Base-by-base conservation (phyloP, 2,329 filamentous ascomycete genomes). In the Colletotrichum aenigma region DNA sequence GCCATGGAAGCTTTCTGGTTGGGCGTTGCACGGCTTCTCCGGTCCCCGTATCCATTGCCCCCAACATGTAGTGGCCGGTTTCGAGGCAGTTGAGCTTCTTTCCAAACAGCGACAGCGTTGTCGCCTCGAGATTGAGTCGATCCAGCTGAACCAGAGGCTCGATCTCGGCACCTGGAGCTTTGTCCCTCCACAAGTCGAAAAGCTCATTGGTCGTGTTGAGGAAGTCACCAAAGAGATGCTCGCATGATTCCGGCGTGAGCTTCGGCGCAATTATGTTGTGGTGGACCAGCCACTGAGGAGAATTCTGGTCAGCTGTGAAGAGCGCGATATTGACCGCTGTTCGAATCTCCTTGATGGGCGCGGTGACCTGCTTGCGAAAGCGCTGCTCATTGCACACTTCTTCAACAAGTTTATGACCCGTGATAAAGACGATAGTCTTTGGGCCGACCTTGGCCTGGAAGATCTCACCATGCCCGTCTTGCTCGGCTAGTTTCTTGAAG, bases 1-100 rank as follows among this genome's bases (percentile, higher is more conserved):
- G 26, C 26, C 26, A 92, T 78, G 16, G 91, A 24, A 7, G 87
- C 89, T 4, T 56, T 8, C 91, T 84, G 4, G 84, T 89, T 0
- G 90, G 88, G 0, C 91, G 88, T 81, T 87, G 88, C 77, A 92
- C 87, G 4, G 90, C 88, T 79, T 92, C 91, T 0, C 86, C 86
- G 0, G 90, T 28, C 26, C 26, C 26, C 26, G 26, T 26, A 26
- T 26, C 26, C 26, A 28, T 28, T 2, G 6, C 26, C 26, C 6
- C 6, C 26, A 28, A 2, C 26, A 28, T 28, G 26, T 6, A 7
- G 26, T 28, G 26, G 26, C 26, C 26, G 26, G 26, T 26, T 26
- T 26, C 26, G 26, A 28, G 6, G 6, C 26, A 6, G 6, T 28
- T 7, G 28, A 90, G 81, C 74, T 86, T 87, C 80, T 89, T 87